These are phyloP conservation scores for Nothomitra cinnamomea DNA, from an alignment of 2,329 filamentous ascomycete species.

Conservation along the genomic window DNA sequence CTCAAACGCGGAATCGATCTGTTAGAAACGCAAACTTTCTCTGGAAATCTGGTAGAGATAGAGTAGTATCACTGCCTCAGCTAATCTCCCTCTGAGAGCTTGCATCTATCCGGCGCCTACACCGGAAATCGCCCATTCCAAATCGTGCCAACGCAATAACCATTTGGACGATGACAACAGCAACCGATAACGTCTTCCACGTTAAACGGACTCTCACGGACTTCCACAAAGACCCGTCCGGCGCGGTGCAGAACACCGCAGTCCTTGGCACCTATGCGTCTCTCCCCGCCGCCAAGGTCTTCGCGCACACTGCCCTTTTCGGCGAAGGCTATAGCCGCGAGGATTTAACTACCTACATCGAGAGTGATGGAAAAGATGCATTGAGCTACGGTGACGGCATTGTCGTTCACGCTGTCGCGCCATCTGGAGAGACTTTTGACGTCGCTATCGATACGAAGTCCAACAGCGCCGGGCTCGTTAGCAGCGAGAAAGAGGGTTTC, in stretches of 20 bases:
- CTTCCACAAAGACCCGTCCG: neutral
- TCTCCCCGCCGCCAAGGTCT: neutral
- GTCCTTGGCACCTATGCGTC: neutral
- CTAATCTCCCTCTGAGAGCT: too few relatives aligned
- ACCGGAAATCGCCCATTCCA: too few relatives aligned
- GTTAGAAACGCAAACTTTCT: too few relatives aligned
- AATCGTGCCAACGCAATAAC: too few relatives aligned
- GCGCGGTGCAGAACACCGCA: neutral
- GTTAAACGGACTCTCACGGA: neutral
- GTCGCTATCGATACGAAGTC: neutral
- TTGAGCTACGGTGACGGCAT: neutral
- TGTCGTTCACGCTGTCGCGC: neutral
- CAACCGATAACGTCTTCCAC: neutral
- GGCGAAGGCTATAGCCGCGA: neutral
- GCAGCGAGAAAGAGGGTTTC: neutral
- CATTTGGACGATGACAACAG: too few relatives aligned
- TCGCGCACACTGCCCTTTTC: neutral
- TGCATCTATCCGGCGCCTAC: too few relatives aligned
- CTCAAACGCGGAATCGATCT: too few relatives aligned
- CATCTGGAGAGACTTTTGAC: neutral
- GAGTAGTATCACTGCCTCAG: too few relatives aligned
- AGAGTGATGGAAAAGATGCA: neutral
- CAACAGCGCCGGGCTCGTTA: neutral
- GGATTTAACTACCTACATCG: neutral
- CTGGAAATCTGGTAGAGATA: too few relatives aligned